phyloP scores from a whole-genome alignment of 78 protist genomes.

The Tieghemostelium lacteum region DNA sequence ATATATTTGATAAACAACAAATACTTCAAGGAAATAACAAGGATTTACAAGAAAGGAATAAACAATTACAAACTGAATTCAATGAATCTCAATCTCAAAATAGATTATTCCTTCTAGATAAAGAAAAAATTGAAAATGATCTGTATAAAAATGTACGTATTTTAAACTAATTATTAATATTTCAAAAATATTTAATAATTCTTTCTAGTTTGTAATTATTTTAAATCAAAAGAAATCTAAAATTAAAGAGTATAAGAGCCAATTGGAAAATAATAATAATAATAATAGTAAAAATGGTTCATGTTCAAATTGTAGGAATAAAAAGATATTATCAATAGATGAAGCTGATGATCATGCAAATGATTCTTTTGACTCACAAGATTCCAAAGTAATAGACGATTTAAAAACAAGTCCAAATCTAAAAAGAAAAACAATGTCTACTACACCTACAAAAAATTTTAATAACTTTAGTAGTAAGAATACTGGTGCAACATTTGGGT shows the following conservation, averaged over 20 bases:
- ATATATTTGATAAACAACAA: slow-evolving; percentile 18
- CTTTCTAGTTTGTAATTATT: slow-evolving; percentile 4
- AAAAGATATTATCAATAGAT: too few species aligned
- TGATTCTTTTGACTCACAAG: too few species aligned
- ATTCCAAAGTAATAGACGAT: too few species aligned
- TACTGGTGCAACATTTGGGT: background rate
- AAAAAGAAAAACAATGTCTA: too few species aligned
- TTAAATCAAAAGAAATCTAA: slow-evolving; percentile 59
- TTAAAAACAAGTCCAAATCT: too few species aligned
- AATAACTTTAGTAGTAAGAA: too few species aligned
- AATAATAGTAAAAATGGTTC: too few species aligned
- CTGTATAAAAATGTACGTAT: background rate
- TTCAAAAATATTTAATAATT: background rate
- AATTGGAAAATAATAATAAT: background rate
- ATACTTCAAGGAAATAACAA: slow-evolving; percentile 8
- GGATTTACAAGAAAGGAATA: slow-evolving; percentile 4
- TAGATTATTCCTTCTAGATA: slow-evolving; percentile 11
- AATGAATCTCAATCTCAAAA: slow-evolving; percentile 20
- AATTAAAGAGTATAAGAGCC: slow-evolving; percentile 17
- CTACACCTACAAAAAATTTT: too few species aligned
- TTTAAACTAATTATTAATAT: background rate
- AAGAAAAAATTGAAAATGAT: slow-evolving; percentile 31
- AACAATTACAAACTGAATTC: slow-evolving; percentile 30
- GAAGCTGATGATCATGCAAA: too few species aligned
- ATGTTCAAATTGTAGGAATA: too few species aligned